Conservation (phyloP, 2,329 filamentous ascomycete species). For the Alternaria arborescens region DNA sequence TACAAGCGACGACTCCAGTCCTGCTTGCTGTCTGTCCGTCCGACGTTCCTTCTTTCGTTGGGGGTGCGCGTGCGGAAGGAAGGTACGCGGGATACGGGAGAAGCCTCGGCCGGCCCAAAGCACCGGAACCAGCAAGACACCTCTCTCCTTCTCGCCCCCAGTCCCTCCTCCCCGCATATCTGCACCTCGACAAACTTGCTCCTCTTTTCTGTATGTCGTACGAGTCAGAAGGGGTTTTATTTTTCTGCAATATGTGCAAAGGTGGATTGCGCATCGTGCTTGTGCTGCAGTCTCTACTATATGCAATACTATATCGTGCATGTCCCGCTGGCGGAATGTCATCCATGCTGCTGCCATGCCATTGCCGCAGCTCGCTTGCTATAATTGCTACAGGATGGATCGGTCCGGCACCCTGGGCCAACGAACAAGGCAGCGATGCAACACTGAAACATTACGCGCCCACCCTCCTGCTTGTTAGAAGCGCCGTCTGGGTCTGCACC, state of each 20-base stretch:
- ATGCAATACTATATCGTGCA: slow-evolving; percentile 7
- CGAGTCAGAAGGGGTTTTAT: neutral
- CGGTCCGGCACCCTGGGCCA: slow-evolving; percentile 21
- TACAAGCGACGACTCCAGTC: neutral
- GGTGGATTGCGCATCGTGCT: neutral
- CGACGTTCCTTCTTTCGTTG: slow-evolving; percentile 7
- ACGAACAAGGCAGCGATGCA: slow-evolving; percentile 5
- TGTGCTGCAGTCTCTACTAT: slow-evolving; percentile 1
- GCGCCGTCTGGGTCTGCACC: neutral
- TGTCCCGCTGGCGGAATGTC: neutral
- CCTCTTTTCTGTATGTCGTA: neutral
- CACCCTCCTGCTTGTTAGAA: slow-evolving; percentile 6
- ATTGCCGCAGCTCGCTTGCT: slow-evolving; percentile 20
- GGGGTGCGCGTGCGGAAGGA: slow-evolving; percentile 8
- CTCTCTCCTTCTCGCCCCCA: neutral
- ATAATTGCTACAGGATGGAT: slow-evolving; percentile 12
- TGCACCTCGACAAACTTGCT: slow-evolving; percentile 9
- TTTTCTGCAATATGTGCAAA: neutral
- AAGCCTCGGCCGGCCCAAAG: slow-evolving; percentile 22
- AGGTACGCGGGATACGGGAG: slow-evolving; percentile 19
- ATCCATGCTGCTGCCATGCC: slow-evolving; percentile 5
- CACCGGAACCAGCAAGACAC: slow-evolving; percentile 11
- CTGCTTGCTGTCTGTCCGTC: neutral
- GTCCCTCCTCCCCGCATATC: neutral
- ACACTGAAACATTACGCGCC: slow-evolving; percentile 15